Evolutionary conservation across 179 eudicot species (phyloP).

Genomic region (Amaranthus tricolor): DNA sequence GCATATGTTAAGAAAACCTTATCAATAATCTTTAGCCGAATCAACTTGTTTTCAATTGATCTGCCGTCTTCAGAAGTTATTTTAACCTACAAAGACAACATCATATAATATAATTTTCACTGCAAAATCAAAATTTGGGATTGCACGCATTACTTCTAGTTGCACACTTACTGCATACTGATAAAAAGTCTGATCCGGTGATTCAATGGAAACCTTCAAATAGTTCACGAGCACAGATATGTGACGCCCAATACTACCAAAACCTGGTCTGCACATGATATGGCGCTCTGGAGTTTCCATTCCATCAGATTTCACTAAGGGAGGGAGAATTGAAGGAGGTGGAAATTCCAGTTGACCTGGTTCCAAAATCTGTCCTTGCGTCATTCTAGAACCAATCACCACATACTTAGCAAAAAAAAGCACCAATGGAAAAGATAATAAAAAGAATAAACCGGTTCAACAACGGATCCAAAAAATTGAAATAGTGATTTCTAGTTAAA

Average conservation of each 20-base stretch:
- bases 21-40: slow-evolving; percentile 56
- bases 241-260: slow-evolving; percentile 59
- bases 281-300: slow-evolving; percentile 40
- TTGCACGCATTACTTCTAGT: not conserved
- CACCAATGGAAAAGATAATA: not conserved
- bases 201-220: slow-evolving; percentile 42
- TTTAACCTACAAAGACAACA: slow-evolving; percentile 58
- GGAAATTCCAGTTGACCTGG: slow-evolving; percentile 30
- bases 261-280: slow-evolving; percentile 60
- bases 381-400: slow-evolving; percentile 26
- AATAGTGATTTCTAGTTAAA: not conserved
- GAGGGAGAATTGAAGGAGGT: slow-evolving; percentile 37
- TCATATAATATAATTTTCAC: slow-evolving; percentile 7
- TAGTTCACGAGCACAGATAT: slow-evolving; percentile 54
- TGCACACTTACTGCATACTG: slow-evolving; percentile 50
- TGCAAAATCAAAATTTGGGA: not conserved
- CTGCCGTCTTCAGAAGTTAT: slow-evolving; percentile 46
- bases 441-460: not conserved
- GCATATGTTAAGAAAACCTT: slow-evolving; percentile 52
- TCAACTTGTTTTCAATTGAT: slow-evolving; percentile 46
- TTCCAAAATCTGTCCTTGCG: slow-evolving; percentile 21
- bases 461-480: not conserved
- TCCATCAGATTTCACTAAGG: slow-evolving; percentile 29
- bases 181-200: slow-evolving; percentile 40
- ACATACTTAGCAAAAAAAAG: slow-evolving; percentile 8